Percentiles rank a stretch among this genome's conserved stretches.
These are phyloP conservation scores for Mitragyna speciosa DNA, from an alignment of 257 asterid genomes.

Conservation along the genomic window DNA sequence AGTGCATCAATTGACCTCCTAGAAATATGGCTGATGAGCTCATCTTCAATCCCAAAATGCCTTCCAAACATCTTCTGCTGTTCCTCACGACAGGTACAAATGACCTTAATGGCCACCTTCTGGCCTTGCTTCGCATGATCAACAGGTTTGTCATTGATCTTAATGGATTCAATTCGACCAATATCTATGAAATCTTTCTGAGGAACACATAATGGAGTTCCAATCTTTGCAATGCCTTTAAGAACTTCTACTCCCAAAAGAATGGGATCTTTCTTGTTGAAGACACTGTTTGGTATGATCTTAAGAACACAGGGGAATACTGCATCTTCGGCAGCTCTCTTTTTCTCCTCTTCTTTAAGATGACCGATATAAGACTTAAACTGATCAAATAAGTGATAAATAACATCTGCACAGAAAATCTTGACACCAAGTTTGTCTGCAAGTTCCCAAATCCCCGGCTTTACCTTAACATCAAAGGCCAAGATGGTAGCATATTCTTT, in stretches of 20 bases:
- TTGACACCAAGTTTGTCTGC: conserved; percentile 86
- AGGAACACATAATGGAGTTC: conserved; percentile 87
- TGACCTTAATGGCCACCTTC: conserved; percentile 87
- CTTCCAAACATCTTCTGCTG: conserved; percentile 95
- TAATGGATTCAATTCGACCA: conserved; percentile 84
- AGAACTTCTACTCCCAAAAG: conserved; percentile 89
- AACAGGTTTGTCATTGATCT: conserved; percentile 84
- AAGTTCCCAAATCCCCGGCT: conserved; percentile 84
- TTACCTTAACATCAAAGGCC: conserved; percentile 92
- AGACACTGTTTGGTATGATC: conserved; percentile 75
- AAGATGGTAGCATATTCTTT: conserved; percentile 84
- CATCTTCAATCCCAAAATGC: conserved; percentile 87
- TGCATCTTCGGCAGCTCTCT: conserved; percentile 86
- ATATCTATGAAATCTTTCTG: conserved; percentile 70
- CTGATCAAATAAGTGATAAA: conserved; percentile 86
- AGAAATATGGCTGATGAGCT: conserved; percentile 90
- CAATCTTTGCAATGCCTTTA: conserved; percentile 67
- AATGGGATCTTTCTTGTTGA: conserved; percentile 93
- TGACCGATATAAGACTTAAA: conserved; percentile 86
- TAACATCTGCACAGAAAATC: conserved; percentile 81
- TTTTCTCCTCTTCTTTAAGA: conserved; percentile 90
- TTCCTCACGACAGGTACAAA: conserved; percentile 77
- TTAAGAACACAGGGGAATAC: conserved; percentile 91
- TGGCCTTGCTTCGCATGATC: conserved; percentile 89
- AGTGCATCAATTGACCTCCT: conserved; percentile 87